Conservation (phyloP, 2,329 filamentous ascomycete genomes). For the Fusarium sp. region DNA sequence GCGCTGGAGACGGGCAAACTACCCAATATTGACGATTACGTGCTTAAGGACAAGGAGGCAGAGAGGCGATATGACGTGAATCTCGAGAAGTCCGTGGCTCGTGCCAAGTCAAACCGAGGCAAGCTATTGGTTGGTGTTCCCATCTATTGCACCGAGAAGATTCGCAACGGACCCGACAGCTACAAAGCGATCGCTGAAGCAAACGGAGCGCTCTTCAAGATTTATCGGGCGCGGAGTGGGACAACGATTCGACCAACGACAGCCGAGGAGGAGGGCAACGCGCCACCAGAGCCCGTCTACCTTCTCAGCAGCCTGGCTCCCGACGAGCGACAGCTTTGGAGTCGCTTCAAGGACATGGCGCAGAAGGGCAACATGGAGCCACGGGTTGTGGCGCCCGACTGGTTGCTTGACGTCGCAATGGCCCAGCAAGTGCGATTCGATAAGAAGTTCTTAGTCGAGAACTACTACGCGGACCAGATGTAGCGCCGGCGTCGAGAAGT, state of each 20-base stretch:
- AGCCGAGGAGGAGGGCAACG: constrained; percentile 74
- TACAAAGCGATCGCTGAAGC: constrained; percentile 89
- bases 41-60: constrained; percentile 79
- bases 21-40: constrained; percentile 75
- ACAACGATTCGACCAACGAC: constrained; percentile 76
- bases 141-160: constrained; percentile 87
- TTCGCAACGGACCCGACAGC: constrained; percentile 86
- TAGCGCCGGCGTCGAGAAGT: constrained; percentile 17
- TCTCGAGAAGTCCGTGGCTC: constrained; percentile 76
- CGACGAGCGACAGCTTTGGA: constrained; percentile 83
- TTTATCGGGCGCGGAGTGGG: constrained; percentile 82
- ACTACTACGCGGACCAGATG: constrained; percentile 56
- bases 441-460: constrained; percentile 71
- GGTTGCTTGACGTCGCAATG: constrained; percentile 93
- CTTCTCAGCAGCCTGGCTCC: constrained; percentile 79
- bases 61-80: constrained; percentile 81
- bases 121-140: constrained; percentile 82
- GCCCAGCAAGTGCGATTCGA: constrained; percentile 83
- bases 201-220: constrained; percentile 87
- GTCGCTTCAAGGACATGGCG: constrained; percentile 85
- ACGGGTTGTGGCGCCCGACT: constrained; percentile 87
- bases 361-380: constrained; percentile 84
- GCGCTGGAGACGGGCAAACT: constrained; percentile 80
- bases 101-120: constrained; percentile 83
- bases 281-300: constrained; percentile 81